These are phyloP conservation scores for Guadua angustifolia DNA, from an alignment of 176 grass and related monocot genomes.

Conservation along the genomic window DNA sequence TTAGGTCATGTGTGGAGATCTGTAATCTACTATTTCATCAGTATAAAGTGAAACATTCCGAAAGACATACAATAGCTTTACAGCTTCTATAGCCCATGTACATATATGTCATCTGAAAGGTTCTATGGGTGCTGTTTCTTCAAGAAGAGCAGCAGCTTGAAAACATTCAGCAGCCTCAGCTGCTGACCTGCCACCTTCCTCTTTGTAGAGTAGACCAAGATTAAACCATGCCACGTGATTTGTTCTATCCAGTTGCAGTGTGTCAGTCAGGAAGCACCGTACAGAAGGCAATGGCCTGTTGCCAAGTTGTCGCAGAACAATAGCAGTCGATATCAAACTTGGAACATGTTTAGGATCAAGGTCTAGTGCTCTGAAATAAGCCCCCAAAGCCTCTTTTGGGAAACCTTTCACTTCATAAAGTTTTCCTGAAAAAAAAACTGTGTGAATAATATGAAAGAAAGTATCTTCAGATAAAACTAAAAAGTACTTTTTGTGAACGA, in stretches of 20 bases:
- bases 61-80: conserved; percentile 56
- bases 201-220: conserved; percentile 83
- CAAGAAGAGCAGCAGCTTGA: conserved; percentile 87
- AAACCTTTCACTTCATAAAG: conserved; percentile 70
- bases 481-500: background rate
- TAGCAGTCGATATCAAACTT: conserved; percentile 78
- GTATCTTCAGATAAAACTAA: background rate
- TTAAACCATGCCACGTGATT: conserved; percentile 92
- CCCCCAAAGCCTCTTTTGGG: conserved; percentile 67
- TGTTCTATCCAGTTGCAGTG: conserved; percentile 83
- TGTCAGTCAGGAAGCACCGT: conserved; percentile 75
- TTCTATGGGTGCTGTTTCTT: conserved; percentile 93
- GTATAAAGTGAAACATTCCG: conserved; percentile 37
- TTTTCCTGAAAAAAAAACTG: conserved; percentile 66
- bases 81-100: conserved; percentile 47
- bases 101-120: conserved; percentile 85
- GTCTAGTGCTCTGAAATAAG: conserved; percentile 75
- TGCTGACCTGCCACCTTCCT: conserved; percentile 64
- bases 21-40: conserved; percentile 41
- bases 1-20: conserved; percentile 35
- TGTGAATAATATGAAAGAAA: conserved; percentile 42
- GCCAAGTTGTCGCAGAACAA: conserved; percentile 67
- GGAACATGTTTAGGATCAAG: conserved; percentile 79
- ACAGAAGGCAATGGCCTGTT: conserved; percentile 61
- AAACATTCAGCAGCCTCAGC: conserved; percentile 90